Conservation (phyloP, 176 grass and related monocot species). For the Ensete glaucum region DNA sequence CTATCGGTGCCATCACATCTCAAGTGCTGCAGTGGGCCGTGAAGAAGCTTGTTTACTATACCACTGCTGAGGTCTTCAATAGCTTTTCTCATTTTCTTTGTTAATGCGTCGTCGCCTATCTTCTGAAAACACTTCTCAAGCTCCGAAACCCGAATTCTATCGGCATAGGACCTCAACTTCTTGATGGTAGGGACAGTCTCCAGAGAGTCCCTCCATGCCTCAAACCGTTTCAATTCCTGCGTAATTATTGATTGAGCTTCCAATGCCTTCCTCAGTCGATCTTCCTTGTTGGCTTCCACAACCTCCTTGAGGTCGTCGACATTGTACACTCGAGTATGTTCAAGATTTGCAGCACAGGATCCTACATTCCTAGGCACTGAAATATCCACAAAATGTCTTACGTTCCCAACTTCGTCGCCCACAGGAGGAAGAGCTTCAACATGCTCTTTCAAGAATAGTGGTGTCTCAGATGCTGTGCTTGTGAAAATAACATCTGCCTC, state of each 20-base stretch:
- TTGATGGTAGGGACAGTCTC: slow-evolving; percentile 19
- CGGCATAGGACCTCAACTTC: slow-evolving; percentile 17
- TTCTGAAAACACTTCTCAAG: slow-evolving; percentile 17
- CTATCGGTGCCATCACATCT: slow-evolving; percentile 12
- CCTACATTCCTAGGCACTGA: slow-evolving; percentile 13
- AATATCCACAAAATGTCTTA: slow-evolving; percentile 11
- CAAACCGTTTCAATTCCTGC: slow-evolving; percentile 8
- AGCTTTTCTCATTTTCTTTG: slow-evolving; percentile 13
- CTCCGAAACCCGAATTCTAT: slow-evolving; percentile 8
- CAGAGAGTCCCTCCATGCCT: slow-evolving; percentile 14
- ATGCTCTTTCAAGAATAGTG: slow-evolving; percentile 17
- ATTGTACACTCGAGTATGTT: slow-evolving; percentile 4
- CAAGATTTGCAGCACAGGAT: slow-evolving; percentile 10
- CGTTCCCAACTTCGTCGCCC: not conserved
- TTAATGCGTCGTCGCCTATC: slow-evolving; percentile 11
- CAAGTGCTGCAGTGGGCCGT: slow-evolving; percentile 17
- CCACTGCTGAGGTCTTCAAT: slow-evolving; percentile 15
- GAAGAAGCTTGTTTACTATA: slow-evolving; percentile 17
- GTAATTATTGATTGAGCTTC: slow-evolving; percentile 12
- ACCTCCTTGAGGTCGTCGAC: slow-evolving; percentile 13
- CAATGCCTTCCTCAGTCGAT: slow-evolving; percentile 15
- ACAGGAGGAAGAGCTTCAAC: slow-evolving; percentile 13
- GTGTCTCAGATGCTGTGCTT: slow-evolving; percentile 11
- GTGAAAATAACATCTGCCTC: slow-evolving; percentile 18
- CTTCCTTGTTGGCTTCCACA: slow-evolving; percentile 21